Evolutionary conservation across 805 yeast species (phyloP).

Genomic region (Saccharomycopsis selenospora): DNA sequence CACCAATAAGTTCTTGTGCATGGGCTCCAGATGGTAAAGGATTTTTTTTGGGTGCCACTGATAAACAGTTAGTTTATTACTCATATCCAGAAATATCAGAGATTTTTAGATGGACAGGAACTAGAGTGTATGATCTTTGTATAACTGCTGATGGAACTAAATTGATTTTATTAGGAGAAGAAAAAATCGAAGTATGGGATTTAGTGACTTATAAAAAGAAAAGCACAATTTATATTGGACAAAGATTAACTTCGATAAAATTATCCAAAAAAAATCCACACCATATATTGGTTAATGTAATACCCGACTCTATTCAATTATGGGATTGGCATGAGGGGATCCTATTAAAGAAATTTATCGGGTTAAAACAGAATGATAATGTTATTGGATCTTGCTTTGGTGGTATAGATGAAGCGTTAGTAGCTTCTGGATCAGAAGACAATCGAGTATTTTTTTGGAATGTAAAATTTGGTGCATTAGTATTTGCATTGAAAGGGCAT

Average conservation of each 20-base stretch:
- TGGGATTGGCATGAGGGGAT: constrained; percentile 65
- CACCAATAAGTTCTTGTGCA: constrained; percentile 52
- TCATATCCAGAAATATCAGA: constrained; percentile 24
- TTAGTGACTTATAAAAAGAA: constrained; percentile 35
- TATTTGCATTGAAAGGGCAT: constrained; percentile 59
- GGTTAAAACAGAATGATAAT: constrained; percentile 63
- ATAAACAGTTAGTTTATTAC: constrained; percentile 50
- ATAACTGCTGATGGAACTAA: constrained; percentile 57
- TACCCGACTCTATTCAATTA: constrained; percentile 70
- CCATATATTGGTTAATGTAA: constrained; percentile 53
- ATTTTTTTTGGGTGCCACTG: constrained; percentile 73
- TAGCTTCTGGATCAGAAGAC: constrained; percentile 81
- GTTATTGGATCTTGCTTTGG: constrained; percentile 77
- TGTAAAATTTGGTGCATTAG: constrained; percentile 56
- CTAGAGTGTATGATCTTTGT: constrained; percentile 61
- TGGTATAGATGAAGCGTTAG: constrained; percentile 57
- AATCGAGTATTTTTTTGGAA: constrained; percentile 76
- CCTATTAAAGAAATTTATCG: constrained; percentile 56
- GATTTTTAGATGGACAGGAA: constrained; percentile 28
- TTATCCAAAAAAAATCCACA: constrained; percentile 42
- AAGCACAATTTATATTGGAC: constrained; percentile 44
- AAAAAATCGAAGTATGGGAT: constrained; percentile 55
- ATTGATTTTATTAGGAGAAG: constrained; percentile 59
- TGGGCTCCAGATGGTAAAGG: constrained; percentile 54
- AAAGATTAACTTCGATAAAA: constrained; percentile 57